phyloP scores from a whole-genome alignment of 306 rosid genomes.

The Prosopis cineraria region DNA sequence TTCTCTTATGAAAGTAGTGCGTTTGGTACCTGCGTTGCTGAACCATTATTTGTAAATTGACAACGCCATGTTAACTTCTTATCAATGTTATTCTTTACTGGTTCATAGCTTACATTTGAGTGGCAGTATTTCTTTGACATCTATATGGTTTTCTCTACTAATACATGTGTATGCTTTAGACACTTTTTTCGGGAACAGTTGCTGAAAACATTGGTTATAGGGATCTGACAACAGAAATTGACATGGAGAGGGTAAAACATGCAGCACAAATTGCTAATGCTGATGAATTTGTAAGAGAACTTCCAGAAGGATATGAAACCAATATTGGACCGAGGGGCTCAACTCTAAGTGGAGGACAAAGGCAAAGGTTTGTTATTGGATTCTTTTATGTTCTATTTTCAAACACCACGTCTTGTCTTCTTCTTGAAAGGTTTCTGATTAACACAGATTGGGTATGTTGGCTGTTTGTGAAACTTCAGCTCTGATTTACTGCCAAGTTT shows the following conservation, averaged over 20 bases:
- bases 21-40: neutral
- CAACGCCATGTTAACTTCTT: neutral
- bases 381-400: conserved; percentile 13
- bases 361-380: conserved; percentile 67
- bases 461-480: conserved; percentile 3
- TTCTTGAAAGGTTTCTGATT: neutral
- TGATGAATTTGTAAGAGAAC: conserved; percentile 71
- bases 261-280: conserved; percentile 85
- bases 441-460: neutral
- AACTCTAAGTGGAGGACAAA: conserved; percentile 89
- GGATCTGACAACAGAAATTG: conserved; percentile 67
- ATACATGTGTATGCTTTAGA: conserved; percentile 45
- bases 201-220: conserved; percentile 89
- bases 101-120: neutral
- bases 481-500: conserved; percentile 1
- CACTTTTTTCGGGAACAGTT: conserved; percentile 86
- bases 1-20: neutral
- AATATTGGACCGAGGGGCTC: conserved; percentile 91
- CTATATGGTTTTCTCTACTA: conserved; percentile 11
- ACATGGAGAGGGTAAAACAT: conserved; percentile 70
- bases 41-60: neutral
- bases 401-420: conserved; percentile 5
- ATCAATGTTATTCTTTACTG: neutral
- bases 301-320: conserved; percentile 78
- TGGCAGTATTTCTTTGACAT: neutral